Evolutionary conservation across 1,139 yeast genomes (phyloP).

Genomic region (Geotrichum siamense): DNA sequence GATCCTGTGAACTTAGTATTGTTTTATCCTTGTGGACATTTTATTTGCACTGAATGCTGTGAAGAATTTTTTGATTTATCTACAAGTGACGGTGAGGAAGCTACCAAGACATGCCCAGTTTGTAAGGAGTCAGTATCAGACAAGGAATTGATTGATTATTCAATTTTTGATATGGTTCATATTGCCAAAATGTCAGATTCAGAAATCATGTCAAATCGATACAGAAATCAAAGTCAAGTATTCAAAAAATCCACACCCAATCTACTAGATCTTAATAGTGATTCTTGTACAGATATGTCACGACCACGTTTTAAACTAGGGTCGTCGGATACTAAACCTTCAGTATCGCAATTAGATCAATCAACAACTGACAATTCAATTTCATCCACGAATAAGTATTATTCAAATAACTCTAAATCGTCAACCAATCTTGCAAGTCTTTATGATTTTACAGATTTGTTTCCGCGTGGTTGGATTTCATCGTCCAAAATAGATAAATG

Average conservation of each 20-base stretch:
- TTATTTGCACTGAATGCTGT: conserved; percentile 31
- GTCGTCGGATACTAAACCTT: not conserved
- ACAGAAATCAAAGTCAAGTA: not conserved
- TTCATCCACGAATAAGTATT: conserved; percentile 8
- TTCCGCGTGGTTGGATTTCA: conserved; percentile 32
- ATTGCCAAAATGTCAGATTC: conserved; percentile 21
- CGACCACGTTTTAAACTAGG: not conserved
- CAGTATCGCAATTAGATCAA: not conserved
- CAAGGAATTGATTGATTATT: conserved; percentile 23
- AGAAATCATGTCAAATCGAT: conserved; percentile 19
- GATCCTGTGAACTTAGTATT: conserved; percentile 40
- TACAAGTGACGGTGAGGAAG: conserved; percentile 11
- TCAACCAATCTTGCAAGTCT: not conserved
- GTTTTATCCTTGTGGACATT: conserved; percentile 32
- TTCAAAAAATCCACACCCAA: not conserved
- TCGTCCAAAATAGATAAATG: conserved; percentile 46
- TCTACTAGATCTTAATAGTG: not conserved
- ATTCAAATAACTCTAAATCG: not conserved
- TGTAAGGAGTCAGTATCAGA: conserved; percentile 22
- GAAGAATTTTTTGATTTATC: conserved; percentile 20
- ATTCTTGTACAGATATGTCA: no score
- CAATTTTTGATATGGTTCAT: conserved; percentile 26
- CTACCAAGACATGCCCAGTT: conserved; percentile 21
- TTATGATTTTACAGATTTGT: conserved; percentile 20
- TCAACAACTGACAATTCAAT: not conserved